Conservation (phyloP, 2,329 filamentous ascomycete species). For the Helotiales sp. region DNA sequence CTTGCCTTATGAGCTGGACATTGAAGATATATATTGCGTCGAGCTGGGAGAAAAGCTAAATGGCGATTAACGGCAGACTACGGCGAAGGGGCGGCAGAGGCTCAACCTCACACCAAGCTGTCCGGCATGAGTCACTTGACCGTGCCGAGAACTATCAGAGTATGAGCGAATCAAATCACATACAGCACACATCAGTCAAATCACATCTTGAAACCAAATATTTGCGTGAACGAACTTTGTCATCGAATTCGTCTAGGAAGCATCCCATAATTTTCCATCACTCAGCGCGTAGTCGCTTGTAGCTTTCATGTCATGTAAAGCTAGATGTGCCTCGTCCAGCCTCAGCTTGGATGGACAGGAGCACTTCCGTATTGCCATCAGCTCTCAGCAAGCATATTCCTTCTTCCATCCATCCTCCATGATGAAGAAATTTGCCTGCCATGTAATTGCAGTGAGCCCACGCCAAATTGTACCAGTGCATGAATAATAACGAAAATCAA, state of each 20-base stretch:
- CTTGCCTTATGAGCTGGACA: too few species aligned
- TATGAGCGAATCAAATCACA: background rate
- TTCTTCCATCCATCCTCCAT: constrained; percentile 6
- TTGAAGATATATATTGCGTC: too few species aligned
- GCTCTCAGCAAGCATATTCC: constrained; percentile 30
- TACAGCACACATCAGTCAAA: background rate
- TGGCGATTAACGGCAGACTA: too few species aligned
- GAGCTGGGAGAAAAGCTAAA: too few species aligned
- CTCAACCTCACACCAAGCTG: background rate
- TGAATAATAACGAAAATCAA: constrained; percentile 28
- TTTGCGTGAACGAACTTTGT: constrained; percentile 7
- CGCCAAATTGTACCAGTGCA: constrained; percentile 5
- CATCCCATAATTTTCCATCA: constrained; percentile 15
- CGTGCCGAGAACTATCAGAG: background rate
- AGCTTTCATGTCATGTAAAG: background rate
- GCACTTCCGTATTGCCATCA: constrained; percentile 39
- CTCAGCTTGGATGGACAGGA: constrained; percentile 36
- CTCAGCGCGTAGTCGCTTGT: constrained; percentile 15
- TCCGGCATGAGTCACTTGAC: background rate
- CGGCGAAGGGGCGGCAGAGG: background rate
- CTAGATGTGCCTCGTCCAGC: constrained; percentile 18
- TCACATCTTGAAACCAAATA: background rate
- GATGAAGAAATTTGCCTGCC: constrained; percentile 23
- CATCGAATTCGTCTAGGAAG: constrained; percentile 3
- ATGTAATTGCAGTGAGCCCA: constrained; percentile 9